Conservation (phyloP, 2,329 filamentous ascomycete genomes). For the Penicillium sp. region DNA sequence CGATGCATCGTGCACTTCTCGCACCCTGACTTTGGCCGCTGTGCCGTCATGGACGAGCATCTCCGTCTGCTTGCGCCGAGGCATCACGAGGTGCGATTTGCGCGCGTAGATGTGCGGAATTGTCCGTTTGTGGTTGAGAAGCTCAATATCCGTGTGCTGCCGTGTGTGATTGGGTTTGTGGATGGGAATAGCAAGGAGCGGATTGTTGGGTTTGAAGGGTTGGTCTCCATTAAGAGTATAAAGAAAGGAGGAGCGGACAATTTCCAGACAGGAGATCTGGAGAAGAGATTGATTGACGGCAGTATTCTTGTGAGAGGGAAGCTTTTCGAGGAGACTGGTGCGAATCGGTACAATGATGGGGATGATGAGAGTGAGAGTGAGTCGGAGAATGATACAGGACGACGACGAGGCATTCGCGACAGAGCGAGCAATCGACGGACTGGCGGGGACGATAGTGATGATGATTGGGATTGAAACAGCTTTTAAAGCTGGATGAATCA, state of each 20-base stretch:
- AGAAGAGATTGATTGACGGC: slow-evolving; percentile 38
- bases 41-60: slow-evolving; percentile 59
- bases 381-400: slow-evolving; percentile 14
- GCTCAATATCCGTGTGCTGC: slow-evolving; percentile 42
- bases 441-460: slow-evolving; percentile 35
- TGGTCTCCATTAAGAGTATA: slow-evolving; percentile 26
- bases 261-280: slow-evolving; percentile 39
- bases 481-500: background rate
- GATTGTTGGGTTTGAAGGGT: slow-evolving; percentile 48
- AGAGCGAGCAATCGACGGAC: slow-evolving; percentile 29
- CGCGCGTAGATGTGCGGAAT: slow-evolving; percentile 43
- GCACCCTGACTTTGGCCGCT: slow-evolving; percentile 61
- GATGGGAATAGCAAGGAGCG: slow-evolving; percentile 43
- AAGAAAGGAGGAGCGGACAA: slow-evolving; percentile 25
- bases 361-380: slow-evolving; percentile 23
- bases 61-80: slow-evolving; percentile 43
- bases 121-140: slow-evolving; percentile 48
- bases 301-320: slow-evolving; percentile 36
- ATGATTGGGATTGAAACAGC: slow-evolving; percentile 45
- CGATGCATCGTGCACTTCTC: slow-evolving; percentile 61
- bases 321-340: slow-evolving; percentile 26
- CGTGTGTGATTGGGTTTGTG: slow-evolving; percentile 48
- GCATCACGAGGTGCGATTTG: slow-evolving; percentile 43
- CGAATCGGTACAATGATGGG: slow-evolving; percentile 22
- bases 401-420: slow-evolving; percentile 19